Evolutionary conservation across 805 yeast species (phyloP).

Genomic region (Monosporozyma solicola): DNA sequence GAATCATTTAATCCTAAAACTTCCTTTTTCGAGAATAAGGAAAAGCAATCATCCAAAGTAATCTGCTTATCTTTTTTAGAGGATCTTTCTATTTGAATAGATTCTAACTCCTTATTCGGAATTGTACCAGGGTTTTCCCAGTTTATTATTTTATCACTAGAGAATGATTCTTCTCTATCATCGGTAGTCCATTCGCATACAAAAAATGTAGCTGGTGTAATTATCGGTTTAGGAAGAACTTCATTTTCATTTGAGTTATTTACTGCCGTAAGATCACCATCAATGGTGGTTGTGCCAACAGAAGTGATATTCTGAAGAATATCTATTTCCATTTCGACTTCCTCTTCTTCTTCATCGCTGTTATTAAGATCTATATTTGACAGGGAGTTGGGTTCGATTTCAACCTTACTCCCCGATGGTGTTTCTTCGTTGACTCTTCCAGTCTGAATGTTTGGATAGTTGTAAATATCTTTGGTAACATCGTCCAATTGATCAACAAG

Average conservation of each 20-base stretch:
- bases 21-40: conserved; percentile 70
- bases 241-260: background rate
- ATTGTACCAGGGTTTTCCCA: conserved; percentile 47
- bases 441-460: conserved; percentile 7
- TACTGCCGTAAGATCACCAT: background rate
- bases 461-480: conserved; percentile 19
- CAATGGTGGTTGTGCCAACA: background rate
- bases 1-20: conserved; percentile 79
- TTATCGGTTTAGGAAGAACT: background rate
- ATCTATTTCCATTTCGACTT: background rate
- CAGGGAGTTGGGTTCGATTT: background rate
- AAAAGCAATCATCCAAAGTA: conserved; percentile 65
- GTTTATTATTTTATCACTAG: conserved; percentile 41
- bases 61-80: conserved; percentile 34
- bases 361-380: background rate
- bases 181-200: conserved; percentile 62
- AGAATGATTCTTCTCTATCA: conserved; percentile 43
- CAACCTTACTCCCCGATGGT: background rate
- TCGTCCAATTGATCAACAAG: conserved; percentile 11
- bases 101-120: conserved; percentile 47
- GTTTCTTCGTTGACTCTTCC: background rate
- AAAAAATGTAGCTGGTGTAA: conserved; percentile 29
- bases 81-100: conserved; percentile 30
- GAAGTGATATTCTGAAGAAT: too few relatives aligned
- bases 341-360: background rate